Conservation (phyloP, 2,329 filamentous ascomycete species). For the Penicillium sp. region DNA sequence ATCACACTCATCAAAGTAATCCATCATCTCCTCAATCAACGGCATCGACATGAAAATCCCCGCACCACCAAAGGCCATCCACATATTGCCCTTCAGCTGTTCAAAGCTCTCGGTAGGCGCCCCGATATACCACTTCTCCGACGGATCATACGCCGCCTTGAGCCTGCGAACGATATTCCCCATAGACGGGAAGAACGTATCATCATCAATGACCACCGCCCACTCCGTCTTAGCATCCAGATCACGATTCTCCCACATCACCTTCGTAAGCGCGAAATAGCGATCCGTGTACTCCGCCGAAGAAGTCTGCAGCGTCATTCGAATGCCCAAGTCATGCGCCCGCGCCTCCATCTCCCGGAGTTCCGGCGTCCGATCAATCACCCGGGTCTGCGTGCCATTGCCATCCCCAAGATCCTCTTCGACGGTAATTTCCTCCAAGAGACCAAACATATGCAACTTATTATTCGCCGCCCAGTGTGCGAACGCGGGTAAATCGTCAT, state of each 20-base stretch:
- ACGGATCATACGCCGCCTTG: conserved; percentile 47
- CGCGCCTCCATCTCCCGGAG: background rate
- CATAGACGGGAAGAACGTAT: conserved; percentile 63
- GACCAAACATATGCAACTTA: background rate
- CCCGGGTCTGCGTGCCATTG: background rate
- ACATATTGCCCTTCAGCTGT: conserved; percentile 53
- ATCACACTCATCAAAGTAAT: conserved; percentile 54
- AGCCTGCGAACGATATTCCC: conserved; percentile 52
- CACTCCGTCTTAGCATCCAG: background rate
- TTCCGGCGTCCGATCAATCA: background rate
- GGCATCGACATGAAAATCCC: conserved; percentile 60
- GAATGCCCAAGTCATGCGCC: background rate
- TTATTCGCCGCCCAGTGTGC: conserved; percentile 51
- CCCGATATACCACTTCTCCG: conserved; percentile 56
- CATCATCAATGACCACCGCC: conserved; percentile 59
- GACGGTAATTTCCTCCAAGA: background rate
- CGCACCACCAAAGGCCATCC: conserved; percentile 63
- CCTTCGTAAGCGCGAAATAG: background rate
- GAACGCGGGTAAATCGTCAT: conserved; percentile 33
- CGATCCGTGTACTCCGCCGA: conserved; percentile 1
- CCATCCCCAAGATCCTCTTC: conserved; percentile 1
- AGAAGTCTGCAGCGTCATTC: background rate
- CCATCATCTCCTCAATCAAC: conserved; percentile 52
- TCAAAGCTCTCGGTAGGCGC: conserved; percentile 58
- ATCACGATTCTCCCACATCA: conserved; percentile 3